phyloP scores from a whole-genome alignment of 139 green algal species.

The Bryopsis sp. region DNA sequence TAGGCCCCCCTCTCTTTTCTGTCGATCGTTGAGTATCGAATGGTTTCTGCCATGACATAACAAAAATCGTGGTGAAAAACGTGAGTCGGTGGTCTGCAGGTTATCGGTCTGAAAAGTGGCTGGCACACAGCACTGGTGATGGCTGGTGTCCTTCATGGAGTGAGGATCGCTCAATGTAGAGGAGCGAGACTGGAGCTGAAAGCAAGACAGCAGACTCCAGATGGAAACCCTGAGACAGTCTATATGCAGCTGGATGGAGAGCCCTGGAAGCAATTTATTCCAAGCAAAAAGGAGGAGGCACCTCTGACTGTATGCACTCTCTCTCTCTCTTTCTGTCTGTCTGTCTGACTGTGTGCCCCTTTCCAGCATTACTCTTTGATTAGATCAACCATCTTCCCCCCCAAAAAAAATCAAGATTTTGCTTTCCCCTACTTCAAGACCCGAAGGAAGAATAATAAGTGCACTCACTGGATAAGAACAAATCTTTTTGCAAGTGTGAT shows the following conservation, averaged over 20 bases:
- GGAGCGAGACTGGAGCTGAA: slow-evolving; percentile 33
- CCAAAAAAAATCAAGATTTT: too few relatives aligned
- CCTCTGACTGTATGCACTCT: too few relatives aligned
- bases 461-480: too few relatives aligned
- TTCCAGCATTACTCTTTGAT: too few relatives aligned
- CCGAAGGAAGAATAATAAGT: too few relatives aligned
- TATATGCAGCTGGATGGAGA: slow-evolving; percentile 71
- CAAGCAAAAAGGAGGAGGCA: slow-evolving; percentile 16
- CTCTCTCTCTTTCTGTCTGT: too few relatives aligned
- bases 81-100: background rate
- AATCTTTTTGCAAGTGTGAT: too few relatives aligned
- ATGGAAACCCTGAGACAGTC: slow-evolving; percentile 12
- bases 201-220: background rate
- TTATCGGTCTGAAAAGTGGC: slow-evolving; percentile 48
- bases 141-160: slow-evolving; percentile 40
- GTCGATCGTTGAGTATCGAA: too few relatives aligned
- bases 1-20: too few relatives aligned
- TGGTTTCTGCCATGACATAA: background rate
- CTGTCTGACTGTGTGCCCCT: too few relatives aligned
- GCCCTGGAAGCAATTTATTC: slow-evolving; percentile 57
- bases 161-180: slow-evolving; percentile 43
- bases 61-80: background rate
- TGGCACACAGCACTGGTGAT: slow-evolving; percentile 54
- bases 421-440: too few relatives aligned
- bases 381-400: too few relatives aligned